Evolutionary conservation across 192 early-diverging fungal species (phyloP).

Genomic region (Kickxella alabastrina): DNA sequence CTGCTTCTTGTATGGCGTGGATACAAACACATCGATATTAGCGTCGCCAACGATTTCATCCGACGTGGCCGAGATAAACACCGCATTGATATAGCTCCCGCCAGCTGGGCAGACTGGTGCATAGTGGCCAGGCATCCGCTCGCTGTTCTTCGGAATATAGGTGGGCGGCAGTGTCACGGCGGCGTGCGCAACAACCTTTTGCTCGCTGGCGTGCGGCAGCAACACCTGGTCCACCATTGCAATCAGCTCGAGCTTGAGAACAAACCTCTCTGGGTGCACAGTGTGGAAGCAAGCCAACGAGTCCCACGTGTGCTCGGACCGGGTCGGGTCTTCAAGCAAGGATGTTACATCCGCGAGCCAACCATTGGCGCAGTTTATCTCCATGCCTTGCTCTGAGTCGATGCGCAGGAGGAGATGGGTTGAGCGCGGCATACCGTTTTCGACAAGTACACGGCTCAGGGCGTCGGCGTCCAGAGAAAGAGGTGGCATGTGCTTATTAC

Average conservation of each 20-base stretch:
- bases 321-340: constrained; percentile 18
- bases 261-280: constrained; percentile 31
- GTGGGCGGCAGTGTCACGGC: constrained; percentile 31
- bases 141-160: constrained; percentile 20
- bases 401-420: constrained; percentile 48
- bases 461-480: constrained; percentile 29
- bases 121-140: constrained; percentile 25
- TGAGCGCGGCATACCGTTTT: constrained; percentile 32
- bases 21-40: constrained; percentile 34
- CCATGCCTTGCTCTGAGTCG: constrained; percentile 34
- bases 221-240: constrained; percentile 43
- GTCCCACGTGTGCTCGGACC: constrained; percentile 21
- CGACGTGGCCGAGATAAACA: constrained; percentile 20
- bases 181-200: constrained; percentile 33
- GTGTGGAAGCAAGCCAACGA: constrained; percentile 45
- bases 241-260: constrained; percentile 43
- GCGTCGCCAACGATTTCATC: constrained; percentile 29
- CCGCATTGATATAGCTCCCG: constrained; percentile 32
- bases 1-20: constrained; percentile 26
- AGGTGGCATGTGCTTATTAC: constrained; percentile 14
- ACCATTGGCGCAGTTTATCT: constrained; percentile 10
- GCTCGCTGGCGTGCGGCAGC: constrained; percentile 19
- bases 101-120: constrained; percentile 27
- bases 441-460: constrained; percentile 26
- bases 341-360: constrained; percentile 26